A percentile compares a stretch with the other conserved stretches of the same genome.
These are phyloP conservation scores for Boletus rufocinnamomeus DNA, from an alignment of 768 basidiomycete species.

Conservation along the genomic window DNA sequence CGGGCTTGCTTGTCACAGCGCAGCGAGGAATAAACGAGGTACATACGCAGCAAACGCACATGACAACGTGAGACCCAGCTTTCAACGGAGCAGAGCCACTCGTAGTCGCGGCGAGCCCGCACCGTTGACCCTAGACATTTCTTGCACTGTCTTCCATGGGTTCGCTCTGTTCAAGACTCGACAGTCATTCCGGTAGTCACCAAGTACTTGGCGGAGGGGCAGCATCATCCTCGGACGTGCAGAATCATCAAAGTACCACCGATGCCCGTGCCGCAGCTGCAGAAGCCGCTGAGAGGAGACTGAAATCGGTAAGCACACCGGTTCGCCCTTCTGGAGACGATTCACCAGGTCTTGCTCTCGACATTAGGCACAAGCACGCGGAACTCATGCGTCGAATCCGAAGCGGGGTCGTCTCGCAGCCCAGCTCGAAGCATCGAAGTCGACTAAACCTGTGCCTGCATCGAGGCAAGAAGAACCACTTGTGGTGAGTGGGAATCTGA, in stretches of 20 bases:
- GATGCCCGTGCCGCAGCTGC: slow-evolving; percentile 58
- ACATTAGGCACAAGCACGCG: slow-evolving; percentile 44
- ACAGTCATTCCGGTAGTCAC: slow-evolving; percentile 44
- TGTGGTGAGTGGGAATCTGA: slow-evolving; percentile 43
- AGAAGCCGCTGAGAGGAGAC: slow-evolving; percentile 62
- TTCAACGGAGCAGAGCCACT: not conserved
- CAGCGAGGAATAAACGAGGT: slow-evolving; percentile 26
- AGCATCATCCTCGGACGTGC: slow-evolving; percentile 26
- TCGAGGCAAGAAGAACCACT: slow-evolving; percentile 42
- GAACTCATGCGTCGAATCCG: slow-evolving; percentile 46
- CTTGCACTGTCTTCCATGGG: slow-evolving; percentile 44
- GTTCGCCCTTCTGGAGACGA: slow-evolving; percentile 18
- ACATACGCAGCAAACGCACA: slow-evolving; percentile 8
- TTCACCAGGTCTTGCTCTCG: slow-evolving; percentile 23
- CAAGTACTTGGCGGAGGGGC: slow-evolving; percentile 49
- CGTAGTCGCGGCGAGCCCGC: not conserved
- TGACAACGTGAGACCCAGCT: slow-evolving; percentile 20
- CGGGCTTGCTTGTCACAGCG: slow-evolving; percentile 8
- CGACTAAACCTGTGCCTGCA: slow-evolving; percentile 39
- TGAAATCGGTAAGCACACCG: slow-evolving; percentile 50
- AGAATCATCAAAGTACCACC: slow-evolving; percentile 29
- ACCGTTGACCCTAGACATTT: not conserved
- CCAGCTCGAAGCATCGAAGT: slow-evolving; percentile 43
- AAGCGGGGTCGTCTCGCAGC: slow-evolving; percentile 47
- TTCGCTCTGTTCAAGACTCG: slow-evolving; percentile 56